Base-by-base conservation (phyloP, 2,329 filamentous ascomycete species). In the Pyrenochaeta sp. region DNA sequence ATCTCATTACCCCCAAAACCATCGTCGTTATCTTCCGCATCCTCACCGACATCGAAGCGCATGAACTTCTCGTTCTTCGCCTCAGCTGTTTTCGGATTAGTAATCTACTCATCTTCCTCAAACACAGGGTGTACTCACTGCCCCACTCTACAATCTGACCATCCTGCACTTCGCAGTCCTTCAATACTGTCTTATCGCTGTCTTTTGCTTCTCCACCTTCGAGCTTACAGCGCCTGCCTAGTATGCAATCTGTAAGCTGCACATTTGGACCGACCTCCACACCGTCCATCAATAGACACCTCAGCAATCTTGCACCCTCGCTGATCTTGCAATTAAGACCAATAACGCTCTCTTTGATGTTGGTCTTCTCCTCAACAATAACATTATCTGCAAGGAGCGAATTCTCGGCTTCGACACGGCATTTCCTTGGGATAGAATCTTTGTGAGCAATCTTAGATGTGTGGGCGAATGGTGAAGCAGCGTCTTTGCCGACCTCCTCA, bases 261-360 rank as follows among this genome's bases (percentile, higher is more conserved):
- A 89, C 93, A 37, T 90, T 89, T 66, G 91, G 90, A 12, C 91
- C 93, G 11, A 99, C 84, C 7, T 91, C 87, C 0, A 91, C 93
- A 3, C 91, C 91, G 56, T 98, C 94, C 92, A 98, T 97, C 17
- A 98, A 79, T 42, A 98, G 77, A 75, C 94, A 98, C 60, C 93
- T 86, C n/a, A 87, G 88, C 39, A 99, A 78, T 61, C 93, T 90
- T 27, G 90, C 92, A n/a, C 92, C 92, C 63, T 89, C 87, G 58
- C 88, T 87, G 60, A 99, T 94, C 66, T 90, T 89, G 73, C 92
- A 96, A 65, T 91, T 92, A 4, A 91, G 87, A 2, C 95, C 95
- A 35, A 99, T 86, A 27, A 97, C 91, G 32, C 84, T 90, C 75
- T 97, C 92, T 75, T 97, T 97, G 78, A 99, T 90, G n/a, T 92